Percentiles rank a stretch among this genome's conserved stretches.
Evolutionary conservation across 768 basidiomycete genomes (phyloP).

Genomic region (Leccinum disarticulatum): DNA sequence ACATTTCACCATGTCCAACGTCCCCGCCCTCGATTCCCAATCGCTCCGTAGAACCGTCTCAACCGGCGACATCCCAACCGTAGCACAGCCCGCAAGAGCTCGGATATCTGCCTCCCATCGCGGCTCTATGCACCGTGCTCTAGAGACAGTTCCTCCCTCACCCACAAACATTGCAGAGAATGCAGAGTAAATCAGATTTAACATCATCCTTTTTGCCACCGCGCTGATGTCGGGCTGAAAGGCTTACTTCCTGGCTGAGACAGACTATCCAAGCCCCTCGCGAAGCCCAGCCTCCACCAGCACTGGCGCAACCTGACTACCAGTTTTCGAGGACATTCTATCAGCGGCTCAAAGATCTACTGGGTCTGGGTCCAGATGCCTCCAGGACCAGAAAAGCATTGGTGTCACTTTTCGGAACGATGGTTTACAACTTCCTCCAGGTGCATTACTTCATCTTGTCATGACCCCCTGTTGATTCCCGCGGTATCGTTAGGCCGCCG

Average conservation of each 20-base stretch:
- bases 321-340: conserved; percentile 20
- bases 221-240: conserved; percentile 24
- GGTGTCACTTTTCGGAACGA: conserved; percentile 50
- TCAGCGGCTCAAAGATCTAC: conserved; percentile 34
- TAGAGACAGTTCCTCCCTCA: conserved; percentile 19
- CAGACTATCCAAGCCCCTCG: conserved; percentile 24
- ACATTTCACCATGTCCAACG: conserved; percentile 30
- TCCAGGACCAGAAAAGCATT: conserved; percentile 52
- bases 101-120: conserved; percentile 31
- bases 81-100: conserved; percentile 25
- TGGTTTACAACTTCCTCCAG: conserved; percentile 53
- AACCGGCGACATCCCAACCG: conserved; percentile 33
- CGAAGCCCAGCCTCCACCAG: conserved; percentile 4
- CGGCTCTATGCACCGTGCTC: conserved; percentile 26
- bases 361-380: conserved; percentile 57
- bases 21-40: conserved; percentile 31
- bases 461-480: conserved; percentile 3
- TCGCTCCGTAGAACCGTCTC: conserved; percentile 36
- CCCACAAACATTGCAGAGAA: conserved; percentile 15
- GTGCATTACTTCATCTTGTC: conserved; percentile 33
- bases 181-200: conserved; percentile 19
- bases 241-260: conserved; percentile 24
- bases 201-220: conserved; percentile 6
- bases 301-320: conserved; percentile 3
- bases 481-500: conserved; percentile 42